These are phyloP conservation scores for Sporothrix luriei DNA, from an alignment of 2,329 filamentous ascomycete species.

Conservation along the genomic window DNA sequence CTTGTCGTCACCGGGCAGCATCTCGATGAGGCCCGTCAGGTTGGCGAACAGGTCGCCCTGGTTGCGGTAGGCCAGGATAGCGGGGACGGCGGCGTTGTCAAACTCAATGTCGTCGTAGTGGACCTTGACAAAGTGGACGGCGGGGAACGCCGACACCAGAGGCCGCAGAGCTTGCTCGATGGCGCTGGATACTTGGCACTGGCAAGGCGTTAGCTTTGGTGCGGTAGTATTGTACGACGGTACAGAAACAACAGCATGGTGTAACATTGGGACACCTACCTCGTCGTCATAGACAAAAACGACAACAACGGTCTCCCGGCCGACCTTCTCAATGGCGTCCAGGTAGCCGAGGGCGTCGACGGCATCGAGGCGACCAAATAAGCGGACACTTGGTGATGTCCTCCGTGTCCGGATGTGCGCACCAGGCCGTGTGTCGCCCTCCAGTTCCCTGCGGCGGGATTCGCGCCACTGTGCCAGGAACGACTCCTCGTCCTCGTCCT, in stretches of 20 bases:
- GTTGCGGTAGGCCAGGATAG: slow-evolving; percentile 83
- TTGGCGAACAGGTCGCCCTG: slow-evolving; percentile 89
- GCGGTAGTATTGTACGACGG: not conserved
- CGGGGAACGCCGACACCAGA: slow-evolving; percentile 70
- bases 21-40: slow-evolving; percentile 80
- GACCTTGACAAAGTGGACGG: slow-evolving; percentile 85
- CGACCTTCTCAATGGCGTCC: slow-evolving; percentile 92
- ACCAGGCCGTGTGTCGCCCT: slow-evolving; percentile 56
- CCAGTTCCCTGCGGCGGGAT: slow-evolving; percentile 74
- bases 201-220: slow-evolving; percentile 7
- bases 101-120: slow-evolving; percentile 93
- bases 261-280: slow-evolving; percentile 56
- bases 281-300: slow-evolving; percentile 91
- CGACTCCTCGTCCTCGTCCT: slow-evolving; percentile 69
- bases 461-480: slow-evolving; percentile 88
- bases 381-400: slow-evolving; percentile 73
- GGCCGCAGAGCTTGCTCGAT: slow-evolving; percentile 78
- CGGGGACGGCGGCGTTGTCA: slow-evolving; percentile 83
- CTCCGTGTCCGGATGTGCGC: slow-evolving; percentile 60
- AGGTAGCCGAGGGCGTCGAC: slow-evolving; percentile 92
- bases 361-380: slow-evolving; percentile 76
- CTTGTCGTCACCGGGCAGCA: slow-evolving; percentile 72
- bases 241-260: slow-evolving; percentile 7
- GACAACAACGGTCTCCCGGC: slow-evolving; percentile 78
- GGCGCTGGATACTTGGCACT: slow-evolving; percentile 78